A percentile compares a stretch with the other conserved stretches of the same genome.
phyloP scores from a whole-genome alignment of 2,329 filamentous ascomycete species.

The Exophiala sp. region DNA sequence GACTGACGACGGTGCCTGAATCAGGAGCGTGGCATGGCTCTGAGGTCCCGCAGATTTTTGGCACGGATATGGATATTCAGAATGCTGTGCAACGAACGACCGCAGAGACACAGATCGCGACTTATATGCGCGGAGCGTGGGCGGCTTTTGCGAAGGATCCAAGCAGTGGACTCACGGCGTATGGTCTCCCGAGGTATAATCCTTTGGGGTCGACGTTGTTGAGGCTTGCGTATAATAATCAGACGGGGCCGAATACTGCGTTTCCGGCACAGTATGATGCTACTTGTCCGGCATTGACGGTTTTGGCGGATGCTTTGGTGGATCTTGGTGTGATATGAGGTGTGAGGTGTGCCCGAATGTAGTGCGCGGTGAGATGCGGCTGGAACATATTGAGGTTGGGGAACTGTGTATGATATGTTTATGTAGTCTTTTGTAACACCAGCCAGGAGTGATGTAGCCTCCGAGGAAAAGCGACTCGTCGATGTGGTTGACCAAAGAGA shows the following conservation, averaged over 20 bases:
- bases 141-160: not conserved
- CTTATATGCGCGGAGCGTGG: not conserved
- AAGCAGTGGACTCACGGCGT: not conserved
- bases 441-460: no score
- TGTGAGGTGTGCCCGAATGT: no score
- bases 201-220: not conserved
- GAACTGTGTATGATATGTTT: no score
- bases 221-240: not conserved
- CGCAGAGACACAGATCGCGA: not conserved
- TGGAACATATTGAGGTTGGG: no score
- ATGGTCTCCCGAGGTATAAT: not conserved
- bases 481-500: no score
- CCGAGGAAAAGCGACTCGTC: no score
- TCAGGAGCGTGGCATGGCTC: not conserved
- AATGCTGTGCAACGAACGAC: not conserved
- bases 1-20: conserved; percentile 29
- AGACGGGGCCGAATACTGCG: not conserved
- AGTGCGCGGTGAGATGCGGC: no score
- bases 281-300: not conserved
- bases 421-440: no score
- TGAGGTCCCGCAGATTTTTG: not conserved
- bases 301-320: no score
- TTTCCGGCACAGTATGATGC: not conserved
- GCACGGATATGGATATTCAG: not conserved
- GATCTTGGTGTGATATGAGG: no score